Evolutionary conservation across 2,329 filamentous ascomycete species (phyloP).

Genomic region (Trichoderma brevicompactum): DNA sequence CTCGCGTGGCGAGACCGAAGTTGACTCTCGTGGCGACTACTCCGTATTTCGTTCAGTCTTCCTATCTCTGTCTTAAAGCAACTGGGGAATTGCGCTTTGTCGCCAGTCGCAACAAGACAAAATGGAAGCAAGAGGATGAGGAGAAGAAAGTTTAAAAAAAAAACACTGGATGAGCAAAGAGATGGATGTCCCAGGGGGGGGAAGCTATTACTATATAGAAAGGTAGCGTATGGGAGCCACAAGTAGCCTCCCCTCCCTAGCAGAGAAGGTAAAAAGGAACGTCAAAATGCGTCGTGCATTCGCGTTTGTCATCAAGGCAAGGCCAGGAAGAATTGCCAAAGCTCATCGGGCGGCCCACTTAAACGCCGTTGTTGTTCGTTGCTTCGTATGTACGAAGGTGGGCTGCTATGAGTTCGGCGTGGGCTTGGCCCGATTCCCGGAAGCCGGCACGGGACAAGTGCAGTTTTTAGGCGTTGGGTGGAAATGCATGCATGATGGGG

Average conservation of each 20-base stretch:
- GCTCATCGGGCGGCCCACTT: slow-evolving; percentile 23
- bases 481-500: neutral
- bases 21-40: slow-evolving; percentile 4
- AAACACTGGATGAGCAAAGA: neutral
- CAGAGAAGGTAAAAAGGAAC: slow-evolving; percentile 13
- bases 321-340: slow-evolving; percentile 1
- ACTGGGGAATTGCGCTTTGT: neutral
- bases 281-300: slow-evolving; percentile 10
- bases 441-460: slow-evolving; percentile 23
- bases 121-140: neutral
- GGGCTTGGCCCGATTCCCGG: slow-evolving; percentile 20
- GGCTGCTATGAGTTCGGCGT: slow-evolving; percentile 10
- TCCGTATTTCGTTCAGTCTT: neutral
- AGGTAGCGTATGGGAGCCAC: neutral
- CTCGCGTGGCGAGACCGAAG: slow-evolving; percentile 16
- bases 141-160: neutral
- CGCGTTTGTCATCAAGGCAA: slow-evolving; percentile 1
- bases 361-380: slow-evolving; percentile 6
- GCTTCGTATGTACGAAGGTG: slow-evolving; percentile 26
- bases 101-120: neutral
- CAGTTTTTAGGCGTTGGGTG: neutral
- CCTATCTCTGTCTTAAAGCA: neutral
- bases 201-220: slow-evolving; percentile 18
- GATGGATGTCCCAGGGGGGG: neutral
- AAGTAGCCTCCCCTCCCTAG: slow-evolving; percentile 2